Base-by-base conservation (phyloP, 805 yeast species). In the Ogataea pilisensis region DNA sequence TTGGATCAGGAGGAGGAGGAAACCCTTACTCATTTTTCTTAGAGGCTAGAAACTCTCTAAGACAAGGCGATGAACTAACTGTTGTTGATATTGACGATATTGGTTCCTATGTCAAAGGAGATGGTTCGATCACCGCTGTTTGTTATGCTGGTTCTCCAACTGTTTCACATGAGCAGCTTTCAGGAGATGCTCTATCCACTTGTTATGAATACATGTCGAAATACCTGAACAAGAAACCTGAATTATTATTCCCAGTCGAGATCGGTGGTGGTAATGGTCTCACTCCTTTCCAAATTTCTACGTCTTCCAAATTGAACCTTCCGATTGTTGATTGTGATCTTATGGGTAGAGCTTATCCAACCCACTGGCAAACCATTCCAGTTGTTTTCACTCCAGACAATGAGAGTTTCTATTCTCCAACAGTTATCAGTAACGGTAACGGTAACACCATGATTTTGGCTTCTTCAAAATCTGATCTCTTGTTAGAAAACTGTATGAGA, bases 1-100 rank as follows among this genome's bases (percentile, higher is more conserved):
- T 73, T 4, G 78, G 77, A 7, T 68, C 73, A 53, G 78, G 77
- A 3, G 78, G 78, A 12, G 78, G 78, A 24, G 77, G 78, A 30
- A 63, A 63, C 37, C 76, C 78, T 18, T 69, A 71, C 50, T 56
- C 72, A 4, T 51, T 50, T 16, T 68, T 49, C 44, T 53, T 73
- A 25, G 66, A 63, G 34, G 47, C 61, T 1, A 51, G 67, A 34
- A 63, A 63, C 38, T 41, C 57, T 37, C 35, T 72, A 16, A 45
- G 66, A 31, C 37, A 47, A 2, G 76, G 75, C 8, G 64, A 57
- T 17, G 38, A 39, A 1, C 54, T 69, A 21, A 53, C 35, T 30
- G 66, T 72, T 13, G 51, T 71, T 36, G 67, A 67, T 48, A 41
- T 61, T 32, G 57, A 59, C 22, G 68, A 62, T 50, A 43, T 58